Conservation (phyloP, 352 stramenopile genomes). For the Pythium grandisporangium region DNA sequence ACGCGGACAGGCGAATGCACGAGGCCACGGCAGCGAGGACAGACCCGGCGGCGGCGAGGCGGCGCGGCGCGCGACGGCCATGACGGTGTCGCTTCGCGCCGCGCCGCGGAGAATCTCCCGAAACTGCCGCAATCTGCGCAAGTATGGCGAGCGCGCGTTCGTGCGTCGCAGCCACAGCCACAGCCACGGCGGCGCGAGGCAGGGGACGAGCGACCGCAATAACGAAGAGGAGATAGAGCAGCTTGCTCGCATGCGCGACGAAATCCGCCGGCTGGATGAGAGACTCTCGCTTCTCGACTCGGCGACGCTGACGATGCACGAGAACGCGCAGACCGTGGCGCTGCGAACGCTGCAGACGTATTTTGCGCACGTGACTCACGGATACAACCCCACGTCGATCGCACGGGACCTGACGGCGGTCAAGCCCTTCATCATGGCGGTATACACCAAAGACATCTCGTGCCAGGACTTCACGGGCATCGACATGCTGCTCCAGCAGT, state of each 20-base stretch:
- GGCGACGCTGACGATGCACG: slow-evolving; percentile 7
- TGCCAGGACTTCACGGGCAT: slow-evolving; percentile 23
- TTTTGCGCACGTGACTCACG: slow-evolving; percentile 19
- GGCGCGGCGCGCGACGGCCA: neutral
- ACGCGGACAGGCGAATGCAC: neutral
- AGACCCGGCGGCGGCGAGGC: neutral
- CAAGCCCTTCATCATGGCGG: slow-evolving; percentile 15
- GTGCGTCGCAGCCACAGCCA: no score
- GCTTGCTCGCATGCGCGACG: slow-evolving; percentile 6
- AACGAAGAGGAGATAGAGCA: no score
- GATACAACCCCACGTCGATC: slow-evolving; percentile 5
- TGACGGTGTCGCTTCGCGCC: neutral
- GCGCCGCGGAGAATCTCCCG: slow-evolving; percentile 4
- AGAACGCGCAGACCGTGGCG: slow-evolving; percentile 18
- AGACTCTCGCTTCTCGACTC: slow-evolving; percentile 16
- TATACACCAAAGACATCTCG: slow-evolving; percentile 17
- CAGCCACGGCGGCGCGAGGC: slow-evolving; percentile 1
- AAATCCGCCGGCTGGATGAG: slow-evolving; percentile 11
- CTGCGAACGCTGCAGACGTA: slow-evolving; percentile 25
- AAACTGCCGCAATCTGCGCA: slow-evolving; percentile 12
- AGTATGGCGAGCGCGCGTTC: slow-evolving; percentile 4
- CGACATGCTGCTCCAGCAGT: slow-evolving; percentile 30
- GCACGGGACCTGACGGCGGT: slow-evolving; percentile 1
- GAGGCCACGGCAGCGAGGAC: neutral
- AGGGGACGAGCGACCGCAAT: neutral